phyloP scores from a whole-genome alignment of 2,329 filamentous ascomycete genomes.

The Zasmidium citrigriseum region DNA sequence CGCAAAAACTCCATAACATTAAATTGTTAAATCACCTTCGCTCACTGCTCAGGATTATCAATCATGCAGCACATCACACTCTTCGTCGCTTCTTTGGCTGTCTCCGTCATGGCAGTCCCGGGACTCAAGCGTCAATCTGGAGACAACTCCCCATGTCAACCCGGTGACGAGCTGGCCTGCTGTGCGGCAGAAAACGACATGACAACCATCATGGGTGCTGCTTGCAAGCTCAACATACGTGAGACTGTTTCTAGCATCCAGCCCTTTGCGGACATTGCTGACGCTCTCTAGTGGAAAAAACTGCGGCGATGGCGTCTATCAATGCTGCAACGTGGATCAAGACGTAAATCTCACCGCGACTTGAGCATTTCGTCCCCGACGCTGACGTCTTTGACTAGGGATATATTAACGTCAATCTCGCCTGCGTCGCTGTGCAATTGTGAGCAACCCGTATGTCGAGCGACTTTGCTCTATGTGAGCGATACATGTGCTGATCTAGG shows the following conservation, averaged over 20 bases:
- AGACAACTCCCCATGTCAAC: background rate
- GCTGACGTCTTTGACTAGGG: background rate
- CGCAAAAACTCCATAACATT: background rate
- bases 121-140: background rate
- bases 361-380: background rate
- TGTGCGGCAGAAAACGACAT: background rate
- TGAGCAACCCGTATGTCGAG: background rate
- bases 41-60: background rate
- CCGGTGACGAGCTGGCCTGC: constrained; percentile 2
- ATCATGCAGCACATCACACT: background rate
- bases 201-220: constrained; percentile 2
- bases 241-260: background rate
- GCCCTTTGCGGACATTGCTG: background rate
- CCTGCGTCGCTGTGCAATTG: background rate
- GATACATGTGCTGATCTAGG: background rate
- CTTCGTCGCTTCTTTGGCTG: background rate
- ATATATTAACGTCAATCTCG: background rate
- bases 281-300: background rate
- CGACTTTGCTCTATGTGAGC: background rate
- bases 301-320: background rate
- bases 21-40: background rate
- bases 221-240: background rate
- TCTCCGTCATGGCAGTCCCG: background rate
- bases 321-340: constrained; percentile 1
- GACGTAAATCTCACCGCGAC: background rate